Evolutionary conservation across 495 filamentous ascomycete genomes (phyloP), one percentile per base, ranked within the genome.

Genomic region (Penicillium argentinense): DNA sequence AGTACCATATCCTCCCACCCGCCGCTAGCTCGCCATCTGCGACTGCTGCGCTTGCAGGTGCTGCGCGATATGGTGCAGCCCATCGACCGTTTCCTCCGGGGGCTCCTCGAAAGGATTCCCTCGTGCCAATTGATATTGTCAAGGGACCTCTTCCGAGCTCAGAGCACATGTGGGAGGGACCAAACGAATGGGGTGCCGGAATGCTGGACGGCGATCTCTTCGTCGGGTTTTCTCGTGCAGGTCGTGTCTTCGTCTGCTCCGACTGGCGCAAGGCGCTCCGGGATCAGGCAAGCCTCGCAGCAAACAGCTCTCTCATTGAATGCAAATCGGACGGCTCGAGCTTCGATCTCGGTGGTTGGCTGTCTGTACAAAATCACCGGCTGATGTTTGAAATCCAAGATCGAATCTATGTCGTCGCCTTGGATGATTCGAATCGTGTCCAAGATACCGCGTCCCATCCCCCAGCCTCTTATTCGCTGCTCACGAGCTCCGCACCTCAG

Each of bases 321-420:
- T 72, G 68, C 26, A 58, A 69, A 19, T 57, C 66, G 7, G 65
- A 72, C 40, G 68, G 66, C 0, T 45, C 57, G 9, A 54, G 44
- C 26, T 70, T 70, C 36, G 68, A 72, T 21, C 54, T 70, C 2
- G 68, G 68, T 19, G 68, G 68, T 3, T 72, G 68, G 68, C 39
- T 72, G 34, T 63, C 68, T 1, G 57, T 72, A 23, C 66, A 60
- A 34, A 67, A 72, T 42, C 64, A 67, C 44, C 68, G 67, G 11
- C 4, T 72, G n/a, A 67, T 70, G 64, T 68, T 70, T 19, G 68
- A 72, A 41, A 65, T 68, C n/a, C 56, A 72, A 48, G 65, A 70
- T 23, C 57, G 63, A 7, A 51, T 62, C 9, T 72, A 70, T 45
- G 37, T 72, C 21, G 58, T 72, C 14, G 61, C 63, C 1, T 59